Base-by-base conservation (phyloP, 2,329 filamentous ascomycete genomes). In the Colletotrichum sp. region DNA sequence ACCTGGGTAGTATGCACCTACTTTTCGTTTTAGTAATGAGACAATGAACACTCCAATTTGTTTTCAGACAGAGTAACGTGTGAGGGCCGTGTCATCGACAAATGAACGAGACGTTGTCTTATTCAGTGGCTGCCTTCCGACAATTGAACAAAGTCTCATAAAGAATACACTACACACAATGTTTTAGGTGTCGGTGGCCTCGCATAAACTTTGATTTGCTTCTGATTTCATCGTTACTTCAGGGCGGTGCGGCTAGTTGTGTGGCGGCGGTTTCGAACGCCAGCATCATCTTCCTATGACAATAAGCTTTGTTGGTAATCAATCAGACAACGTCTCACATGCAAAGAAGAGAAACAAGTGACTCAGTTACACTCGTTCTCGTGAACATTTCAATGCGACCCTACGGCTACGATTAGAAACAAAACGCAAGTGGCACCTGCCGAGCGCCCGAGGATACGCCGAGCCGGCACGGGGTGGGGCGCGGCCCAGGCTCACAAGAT, bases 101-200 rank as follows among this genome's bases (percentile, higher is more conserved):
- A 13, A 21, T 21, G 0, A 47, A 15, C 3, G 43, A 47, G 18
- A 47, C 43, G 11, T 11, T 33, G 9, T 33, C 9, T 33, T 9
- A 12, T 13, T 47, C 2, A 7, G 13, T 9, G n/a, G 6, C 1
- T 21, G n/a, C 43, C 18, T 8, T 47, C 43, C n/a, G n/a, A 21
- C 43, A 47, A 2, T 4, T 21, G 43, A 51, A 0, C n/a, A 3
- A 51, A 21, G 11, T 3, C 21, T 51, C n/a, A 13, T 5, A 2
- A 13, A 21, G 0, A 1, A 24, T 51, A 21, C 43, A 0, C 21
- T 6, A 12, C 11, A 1, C 16, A 51, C 3, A 21, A n/a, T 13
- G 12, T 51, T 21, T 1, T 12, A 24, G n/a, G 18, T 0, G 43
- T 13, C 13, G 43, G n/a, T 1, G 43, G n/a, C 43, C 43, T 51